Evolutionary conservation across 1,284 basidiomycete species (phyloP).

Genomic region (Ustilago xerochloae): DNA sequence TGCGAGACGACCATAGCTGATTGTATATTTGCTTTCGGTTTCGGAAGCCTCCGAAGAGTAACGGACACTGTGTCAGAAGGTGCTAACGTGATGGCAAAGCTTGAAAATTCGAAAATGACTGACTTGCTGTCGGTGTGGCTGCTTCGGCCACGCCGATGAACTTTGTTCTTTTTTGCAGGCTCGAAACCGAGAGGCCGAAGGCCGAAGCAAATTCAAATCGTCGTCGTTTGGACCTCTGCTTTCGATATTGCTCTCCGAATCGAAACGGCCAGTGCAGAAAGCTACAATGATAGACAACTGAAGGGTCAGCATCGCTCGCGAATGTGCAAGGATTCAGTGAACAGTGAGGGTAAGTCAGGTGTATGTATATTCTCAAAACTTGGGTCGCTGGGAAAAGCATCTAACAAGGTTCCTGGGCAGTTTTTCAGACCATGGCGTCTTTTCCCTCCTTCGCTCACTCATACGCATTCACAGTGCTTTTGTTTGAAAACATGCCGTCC

Average conservation of each 20-base stretch:
- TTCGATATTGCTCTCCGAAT: background rate
- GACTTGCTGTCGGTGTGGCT: background rate
- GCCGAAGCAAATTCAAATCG: too few species aligned
- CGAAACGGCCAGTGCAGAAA: background rate
- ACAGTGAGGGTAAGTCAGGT: background rate
- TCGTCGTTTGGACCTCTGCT: too few species aligned
- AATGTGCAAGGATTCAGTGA: too few species aligned
- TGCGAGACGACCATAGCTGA: background rate
- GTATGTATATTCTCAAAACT: too few species aligned
- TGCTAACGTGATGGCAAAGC: background rate
- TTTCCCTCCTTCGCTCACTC: background rate
- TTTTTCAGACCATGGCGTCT: too few species aligned
- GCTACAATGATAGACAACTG: too few species aligned
- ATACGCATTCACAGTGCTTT: too few species aligned
- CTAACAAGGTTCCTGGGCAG: too few species aligned
- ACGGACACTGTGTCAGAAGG: background rate
- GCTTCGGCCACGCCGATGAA: background rate
- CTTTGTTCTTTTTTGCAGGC: background rate
- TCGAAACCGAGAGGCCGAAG: background rate
- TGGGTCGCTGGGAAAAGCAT: too few species aligned
- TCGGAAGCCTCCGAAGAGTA: background rate
- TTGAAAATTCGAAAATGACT: background rate
- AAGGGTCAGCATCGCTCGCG: too few species aligned
- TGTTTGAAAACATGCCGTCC: background rate
- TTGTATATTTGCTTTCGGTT: too few species aligned